phyloP scores from a whole-genome alignment of 345 rosid genomes.

The Acer yangbiense region DNA sequence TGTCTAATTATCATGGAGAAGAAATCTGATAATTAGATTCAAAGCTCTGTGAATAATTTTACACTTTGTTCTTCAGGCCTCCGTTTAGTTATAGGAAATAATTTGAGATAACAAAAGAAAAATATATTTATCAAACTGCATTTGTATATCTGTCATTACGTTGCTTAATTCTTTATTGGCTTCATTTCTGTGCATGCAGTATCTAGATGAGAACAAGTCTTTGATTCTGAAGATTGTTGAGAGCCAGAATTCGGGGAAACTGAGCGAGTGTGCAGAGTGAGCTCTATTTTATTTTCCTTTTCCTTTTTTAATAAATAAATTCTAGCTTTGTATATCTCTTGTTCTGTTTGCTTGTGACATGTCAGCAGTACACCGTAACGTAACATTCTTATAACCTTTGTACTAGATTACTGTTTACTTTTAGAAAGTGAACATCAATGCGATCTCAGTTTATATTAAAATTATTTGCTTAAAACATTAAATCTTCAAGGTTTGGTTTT shows the following conservation, averaged over 20 bases:
- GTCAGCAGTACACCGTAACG: neutral
- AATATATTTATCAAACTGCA: neutral
- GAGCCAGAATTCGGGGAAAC: conserved; percentile 95
- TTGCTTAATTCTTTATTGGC: conserved; percentile 16
- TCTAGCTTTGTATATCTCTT: neutral
- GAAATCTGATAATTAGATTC: neutral
- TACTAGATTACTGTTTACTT: neutral
- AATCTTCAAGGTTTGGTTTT: neutral
- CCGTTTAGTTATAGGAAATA: too few relatives aligned
- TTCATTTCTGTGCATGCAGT: conserved; percentile 50
- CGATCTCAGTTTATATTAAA: neutral
- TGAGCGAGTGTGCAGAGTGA: conserved; percentile 97
- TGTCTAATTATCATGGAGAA: too few relatives aligned
- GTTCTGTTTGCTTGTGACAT: conserved; percentile 6
- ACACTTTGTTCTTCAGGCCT: too few relatives aligned
- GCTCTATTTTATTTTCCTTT: conserved; percentile 21
- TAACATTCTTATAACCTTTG: neutral
- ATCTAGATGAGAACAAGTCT: conserved; percentile 98
- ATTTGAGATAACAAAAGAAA: neutral
- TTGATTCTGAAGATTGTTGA: conserved; percentile 99
- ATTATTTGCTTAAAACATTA: neutral
- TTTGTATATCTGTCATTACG: neutral
- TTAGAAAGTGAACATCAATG: neutral
- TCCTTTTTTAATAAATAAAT: neutral
- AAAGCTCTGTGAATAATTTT: too few relatives aligned